phyloP scores from a whole-genome alignment of 2,329 filamentous ascomycete genomes.

The Ascomycota sp. region DNA sequence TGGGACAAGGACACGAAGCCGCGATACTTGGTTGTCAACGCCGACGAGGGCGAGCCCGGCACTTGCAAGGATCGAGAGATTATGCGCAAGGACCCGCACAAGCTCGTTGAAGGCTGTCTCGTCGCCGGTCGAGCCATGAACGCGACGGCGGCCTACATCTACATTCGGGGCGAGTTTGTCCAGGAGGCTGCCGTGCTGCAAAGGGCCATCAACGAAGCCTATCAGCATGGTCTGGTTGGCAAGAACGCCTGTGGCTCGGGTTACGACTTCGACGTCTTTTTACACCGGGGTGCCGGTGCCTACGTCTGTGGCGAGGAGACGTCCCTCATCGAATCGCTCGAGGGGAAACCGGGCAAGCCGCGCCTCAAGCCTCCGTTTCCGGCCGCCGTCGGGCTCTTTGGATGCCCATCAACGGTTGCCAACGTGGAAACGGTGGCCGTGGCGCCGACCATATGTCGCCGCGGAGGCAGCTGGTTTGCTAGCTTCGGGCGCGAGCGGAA shows the following conservation, averaged over 20 bases:
- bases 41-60: conserved; percentile 93
- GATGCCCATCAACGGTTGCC: conserved; percentile 90
- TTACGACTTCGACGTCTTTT: conserved; percentile 92
- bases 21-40: conserved; percentile 91
- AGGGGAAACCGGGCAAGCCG: conserved; percentile 96
- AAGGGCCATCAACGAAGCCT: conserved; percentile 90
- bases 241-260: conserved; percentile 95
- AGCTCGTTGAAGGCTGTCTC: conserved; percentile 90
- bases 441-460: conserved; percentile 81
- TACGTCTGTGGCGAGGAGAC: conserved; percentile 98
- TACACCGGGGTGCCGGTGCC: conserved; percentile 90
- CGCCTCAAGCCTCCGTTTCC: conserved; percentile 97
- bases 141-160: conserved; percentile 94
- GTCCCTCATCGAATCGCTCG: conserved; percentile 88
- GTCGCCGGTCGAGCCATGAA: conserved; percentile 97
- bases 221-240: conserved; percentile 79
- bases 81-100: conserved; percentile 99
- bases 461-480: conserved; percentile 83
- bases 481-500: conserved; percentile 89
- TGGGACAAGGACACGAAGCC: conserved; percentile 97
- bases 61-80: conserved; percentile 99
- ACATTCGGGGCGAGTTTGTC: conserved; percentile 96
- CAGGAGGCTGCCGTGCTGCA: conserved; percentile 86
- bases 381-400: conserved; percentile 88
- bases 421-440: conserved; percentile 96